Evolutionary conservation across 2,329 filamentous ascomycete genomes (phyloP), one percentile per base, ranked within the genome.

Genomic region (Cercospora sp.): DNA sequence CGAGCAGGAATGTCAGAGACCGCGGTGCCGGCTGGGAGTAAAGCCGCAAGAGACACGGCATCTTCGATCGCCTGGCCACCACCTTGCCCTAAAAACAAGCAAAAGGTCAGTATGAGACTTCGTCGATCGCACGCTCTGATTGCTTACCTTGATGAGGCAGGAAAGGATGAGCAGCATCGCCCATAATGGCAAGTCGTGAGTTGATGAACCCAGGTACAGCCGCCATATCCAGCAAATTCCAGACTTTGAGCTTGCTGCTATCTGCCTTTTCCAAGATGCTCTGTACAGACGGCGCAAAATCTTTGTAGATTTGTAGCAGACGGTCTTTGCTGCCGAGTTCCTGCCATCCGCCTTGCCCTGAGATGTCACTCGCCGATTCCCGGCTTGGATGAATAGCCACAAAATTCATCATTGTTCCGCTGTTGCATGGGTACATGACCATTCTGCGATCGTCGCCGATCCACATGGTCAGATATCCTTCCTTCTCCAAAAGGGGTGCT

Each of bases 81-180:
- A 1, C 88, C 89, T 73, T 89, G 87, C 0, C 85, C 88, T 77
- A 88, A 86, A 53, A 53, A n/a, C 16, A 30, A 18, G n/a, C 28
- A 36, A 26, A 53, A 4, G 4, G 7, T 53, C n/a, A 53, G 48
- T 18, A 59, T 31, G 4, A 53, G 63, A 3, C 26, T 48, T 59
- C 30, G 8, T n/a, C 20, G 10, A 36, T 16, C 31, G 57, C n/a
- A 18, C n/a, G 57, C 23, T 26, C 23, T 16, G 59, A 48, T 18
- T 5, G 9, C 20, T 28, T n/a, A 51, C 36, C 53, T 28, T 64
- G 53, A 68, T 87, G 85, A 28, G 64, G 89, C 0, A 88, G 79
- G 72, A 91, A 90, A 0, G 89, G 88, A 75, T 91, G 89, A 0
- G 88, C 89, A 0, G 89, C 88, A 75, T 91, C 89, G 0, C 90